Evolutionary conservation across 306 rosid genomes (phyloP), one percentile per base, ranked within the genome.

Genomic region (Glycine tomentella): DNA sequence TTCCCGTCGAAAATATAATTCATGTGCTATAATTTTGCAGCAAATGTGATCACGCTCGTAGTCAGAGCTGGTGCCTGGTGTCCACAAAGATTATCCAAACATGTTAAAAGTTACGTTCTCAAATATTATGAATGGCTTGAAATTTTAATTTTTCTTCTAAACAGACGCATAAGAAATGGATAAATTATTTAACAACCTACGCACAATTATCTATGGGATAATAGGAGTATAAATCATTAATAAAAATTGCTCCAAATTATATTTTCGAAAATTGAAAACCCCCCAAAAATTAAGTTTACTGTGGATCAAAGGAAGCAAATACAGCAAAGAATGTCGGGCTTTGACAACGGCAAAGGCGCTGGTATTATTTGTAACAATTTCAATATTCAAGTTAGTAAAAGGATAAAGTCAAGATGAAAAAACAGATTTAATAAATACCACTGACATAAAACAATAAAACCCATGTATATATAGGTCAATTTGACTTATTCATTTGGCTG

Each of bases 1-100:
- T 45, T 62, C 3, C 70, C 63, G 4, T 20, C 7, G 34, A 70
- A 53, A 62, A 59, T 40, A 77, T 40, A 77, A 63, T 33, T 25
- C n/a, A 63, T 70, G 48, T 8, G 3, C 42, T 34, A 40, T 61
- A 36, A 59, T 57, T 20, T 71, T 20, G 33, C 61, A 9, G 15
- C 65, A 70, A 56, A 31, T 75, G 64, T 20, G 8, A 48, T 12
- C 85, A 67, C 81, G 71, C 45, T 56, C 71, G 55, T 1, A 38
- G 13, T 77, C 52, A 76, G n/a, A 76, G n/a, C 80, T 0, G 46
- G 36, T 44, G 71, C 56, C 42, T 0, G 46, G 46, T 44, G 71
- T 66, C 42, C 5, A 25, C 2, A 25, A 25, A 25, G 31, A 2
- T 25, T 25, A 25, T 25, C 2, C 31, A 25, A 25, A 25, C 31